Conservation (phyloP, 2,329 filamentous ascomycete genomes). For the Lecanicillium sp. region DNA sequence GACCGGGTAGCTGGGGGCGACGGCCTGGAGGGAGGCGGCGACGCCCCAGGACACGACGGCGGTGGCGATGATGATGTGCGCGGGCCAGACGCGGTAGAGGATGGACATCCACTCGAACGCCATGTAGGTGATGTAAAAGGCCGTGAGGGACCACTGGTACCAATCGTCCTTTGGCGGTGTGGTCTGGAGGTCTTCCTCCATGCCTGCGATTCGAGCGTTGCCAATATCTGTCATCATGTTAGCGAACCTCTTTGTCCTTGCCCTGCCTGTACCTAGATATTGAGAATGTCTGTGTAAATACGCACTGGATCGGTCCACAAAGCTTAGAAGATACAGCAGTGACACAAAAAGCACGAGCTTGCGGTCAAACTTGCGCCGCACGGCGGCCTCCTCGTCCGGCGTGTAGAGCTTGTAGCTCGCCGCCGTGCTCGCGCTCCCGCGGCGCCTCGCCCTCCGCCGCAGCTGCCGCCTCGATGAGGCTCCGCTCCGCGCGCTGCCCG, state of each 20-base stretch:
- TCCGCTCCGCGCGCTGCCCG: conserved; percentile 12
- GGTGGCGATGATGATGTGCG: conserved; percentile 51
- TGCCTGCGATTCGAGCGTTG: conserved; percentile 57
- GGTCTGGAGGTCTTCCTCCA: conserved; percentile 55
- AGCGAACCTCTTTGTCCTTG: too few species aligned
- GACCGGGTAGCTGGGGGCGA: conserved; percentile 57
- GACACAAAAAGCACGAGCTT: conserved; percentile 75
- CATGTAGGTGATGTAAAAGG: conserved; percentile 60
- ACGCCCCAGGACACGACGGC: conserved; percentile 76
- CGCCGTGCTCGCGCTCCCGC: conserved; percentile 25
- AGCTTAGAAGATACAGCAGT: conserved; percentile 76
- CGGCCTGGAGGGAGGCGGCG: conserved; percentile 65
- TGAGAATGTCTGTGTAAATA: conserved; percentile 13
- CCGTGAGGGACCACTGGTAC: conserved; percentile 56
- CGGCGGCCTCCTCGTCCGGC: conserved; percentile 63
- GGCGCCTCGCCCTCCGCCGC: conserved; percentile 11
- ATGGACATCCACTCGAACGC: conserved; percentile 60
- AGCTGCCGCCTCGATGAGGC: conserved; percentile 8
- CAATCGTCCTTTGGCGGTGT: conserved; percentile 37
- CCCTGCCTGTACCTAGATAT: too few species aligned
- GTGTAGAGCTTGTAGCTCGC: conserved; percentile 41
- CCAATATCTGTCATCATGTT: conserved; percentile 60
- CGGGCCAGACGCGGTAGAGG: conserved; percentile 54
- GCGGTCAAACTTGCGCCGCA: conserved; percentile 70
- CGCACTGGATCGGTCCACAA: conserved; percentile 78